Conservation (phyloP, 2,329 filamentous ascomycete genomes). For the Fusarium temperatum region DNA sequence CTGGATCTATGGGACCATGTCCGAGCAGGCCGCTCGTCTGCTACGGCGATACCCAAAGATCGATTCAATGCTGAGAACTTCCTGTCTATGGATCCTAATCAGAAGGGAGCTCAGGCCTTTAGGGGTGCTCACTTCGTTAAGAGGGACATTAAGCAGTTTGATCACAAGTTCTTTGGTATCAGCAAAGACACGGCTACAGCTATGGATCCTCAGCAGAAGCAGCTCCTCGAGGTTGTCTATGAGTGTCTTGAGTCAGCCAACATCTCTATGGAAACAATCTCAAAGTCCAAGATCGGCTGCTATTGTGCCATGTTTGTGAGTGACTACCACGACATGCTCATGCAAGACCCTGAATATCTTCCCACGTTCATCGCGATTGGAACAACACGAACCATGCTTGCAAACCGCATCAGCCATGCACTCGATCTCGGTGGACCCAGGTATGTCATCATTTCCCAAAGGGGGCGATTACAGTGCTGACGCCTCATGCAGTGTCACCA, state of each 20-base stretch:
- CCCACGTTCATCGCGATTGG: constrained; percentile 40
- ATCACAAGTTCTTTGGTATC: constrained; percentile 41
- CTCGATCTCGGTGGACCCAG: constrained; percentile 39
- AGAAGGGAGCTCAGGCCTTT: constrained; percentile 36
- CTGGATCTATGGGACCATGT: constrained; percentile 39
- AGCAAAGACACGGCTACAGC: constrained; percentile 39
- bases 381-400: constrained; percentile 40
- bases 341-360: constrained; percentile 39
- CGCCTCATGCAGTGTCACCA: constrained; percentile 48
- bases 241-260: constrained; percentile 39
- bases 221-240: constrained; percentile 38
- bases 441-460: constrained; percentile 9
- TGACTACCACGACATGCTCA: constrained; percentile 39
- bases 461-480: neutral
- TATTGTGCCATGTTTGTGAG: constrained; percentile 39
- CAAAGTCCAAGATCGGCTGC: constrained; percentile 38
- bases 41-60: constrained; percentile 36
- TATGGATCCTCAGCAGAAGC: constrained; percentile 40
- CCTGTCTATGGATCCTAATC: constrained; percentile 37
- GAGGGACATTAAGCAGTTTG: constrained; percentile 38
- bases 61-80: constrained; percentile 40
- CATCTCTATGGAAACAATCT: constrained; percentile 35
- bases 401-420: constrained; percentile 38
- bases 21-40: constrained; percentile 31
- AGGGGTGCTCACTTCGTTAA: constrained; percentile 38